Conservation (phyloP, 148 eudicot species). For the Vaccinium darrowii region DNA sequence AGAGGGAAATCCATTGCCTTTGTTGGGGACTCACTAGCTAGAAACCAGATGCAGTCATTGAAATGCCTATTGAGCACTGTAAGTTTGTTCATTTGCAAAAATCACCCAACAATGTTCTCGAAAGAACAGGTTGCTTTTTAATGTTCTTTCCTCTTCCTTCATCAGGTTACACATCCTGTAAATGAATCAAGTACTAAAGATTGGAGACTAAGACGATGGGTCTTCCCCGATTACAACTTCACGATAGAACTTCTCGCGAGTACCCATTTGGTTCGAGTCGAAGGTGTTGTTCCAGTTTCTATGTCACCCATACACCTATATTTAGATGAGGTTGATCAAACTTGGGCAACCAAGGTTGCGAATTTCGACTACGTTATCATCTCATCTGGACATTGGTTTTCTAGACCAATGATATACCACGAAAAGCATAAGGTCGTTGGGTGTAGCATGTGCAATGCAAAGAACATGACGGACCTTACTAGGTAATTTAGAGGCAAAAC, state of each 20-base stretch:
- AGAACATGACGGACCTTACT: slow-evolving; percentile 34
- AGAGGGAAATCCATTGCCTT: slow-evolving; percentile 47
- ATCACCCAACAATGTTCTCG: background rate
- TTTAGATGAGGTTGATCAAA: slow-evolving; percentile 20
- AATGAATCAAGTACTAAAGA: slow-evolving; percentile 10
- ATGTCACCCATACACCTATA: slow-evolving; percentile 24
- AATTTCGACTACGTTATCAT: slow-evolving; percentile 36
- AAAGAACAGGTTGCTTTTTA: too few relatives aligned
- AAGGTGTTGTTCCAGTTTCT: background rate
- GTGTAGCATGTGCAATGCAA: slow-evolving; percentile 38
- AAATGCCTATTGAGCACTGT: slow-evolving; percentile 42
- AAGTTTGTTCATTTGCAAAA: background rate
- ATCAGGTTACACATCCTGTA: slow-evolving; percentile 23
- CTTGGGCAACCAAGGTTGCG: slow-evolving; percentile 34
- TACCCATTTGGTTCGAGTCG: slow-evolving; percentile 21
- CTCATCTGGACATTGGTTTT: slow-evolving; percentile 48
- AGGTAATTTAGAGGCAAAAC: background rate
- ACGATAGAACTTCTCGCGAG: slow-evolving; percentile 19
- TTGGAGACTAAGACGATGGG: slow-evolving; percentile 20
- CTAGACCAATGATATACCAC: slow-evolving; percentile 37
- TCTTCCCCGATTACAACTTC: slow-evolving; percentile 23
- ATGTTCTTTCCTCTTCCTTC: background rate
- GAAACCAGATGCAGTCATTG: slow-evolving; percentile 56
- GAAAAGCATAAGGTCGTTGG: slow-evolving; percentile 33
- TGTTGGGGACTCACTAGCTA: slow-evolving; percentile 55